Evolutionary conservation across 371 early-diverging fungal species (phyloP), one percentile per base, ranked within the genome.

Genomic region (Mortierella sp.): DNA sequence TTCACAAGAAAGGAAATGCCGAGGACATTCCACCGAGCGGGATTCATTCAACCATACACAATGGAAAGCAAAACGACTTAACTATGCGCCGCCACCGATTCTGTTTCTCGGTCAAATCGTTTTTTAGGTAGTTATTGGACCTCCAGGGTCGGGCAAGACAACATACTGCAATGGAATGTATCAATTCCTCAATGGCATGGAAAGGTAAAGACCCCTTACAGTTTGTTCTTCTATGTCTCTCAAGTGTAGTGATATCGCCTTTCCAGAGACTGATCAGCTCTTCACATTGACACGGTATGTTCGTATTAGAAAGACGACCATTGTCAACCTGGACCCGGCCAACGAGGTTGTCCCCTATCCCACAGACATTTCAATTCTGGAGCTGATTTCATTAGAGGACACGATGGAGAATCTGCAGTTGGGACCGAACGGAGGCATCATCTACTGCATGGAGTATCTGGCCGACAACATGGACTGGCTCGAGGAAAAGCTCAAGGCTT

Each of bases 391-490:
- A 0, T 86, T 99, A 4, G 95, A 96, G 43, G 99, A 99, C 70
- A 97, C 97, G 0, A 98, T 99, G 97, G 93, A 97, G 26, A 94
- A 96, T 61, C 90, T 96, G 26, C 90, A 93, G n/a, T 92, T 96
- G 31, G 99, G 99, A 0, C 99, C 99, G 5, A 99, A 99, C 86
- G 99, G 99, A 26, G 99, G 96, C 22, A 94, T 99, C 79, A 94
- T 99, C 82, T 96, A 96, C 85, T 98, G 99, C 86, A 92, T 99
- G 83, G 98, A 99, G 87, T 96, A 92, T 78, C 89, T 99, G 24
- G 90, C 93, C 37, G 94, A 98, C 72, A 99, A 99, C 86, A 89
- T 99, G 77, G 96, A 95, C 66, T 99, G 99, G 96, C 87, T 99
- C 2, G 90, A 93, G 39, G 95, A 97, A 10, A 93, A 95, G 80